These are phyloP conservation scores for Trichocladium antarcticum DNA, from an alignment of 495 filamentous ascomycete genomes.

Conservation along the genomic window DNA sequence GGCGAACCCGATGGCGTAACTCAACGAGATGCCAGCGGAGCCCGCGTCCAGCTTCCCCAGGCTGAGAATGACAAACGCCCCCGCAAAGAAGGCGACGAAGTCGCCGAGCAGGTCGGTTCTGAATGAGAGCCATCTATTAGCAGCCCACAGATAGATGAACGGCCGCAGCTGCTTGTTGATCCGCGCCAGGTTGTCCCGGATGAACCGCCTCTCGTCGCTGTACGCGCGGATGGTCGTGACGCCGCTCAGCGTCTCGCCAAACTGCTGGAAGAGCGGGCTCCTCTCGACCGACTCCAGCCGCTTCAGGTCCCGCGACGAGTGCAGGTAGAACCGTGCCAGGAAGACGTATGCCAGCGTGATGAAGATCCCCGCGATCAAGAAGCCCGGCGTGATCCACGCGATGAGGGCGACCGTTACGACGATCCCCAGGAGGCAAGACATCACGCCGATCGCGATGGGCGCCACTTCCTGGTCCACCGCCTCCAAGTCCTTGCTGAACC, in stretches of 20 bases:
- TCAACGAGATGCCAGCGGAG: slow-evolving; percentile 87
- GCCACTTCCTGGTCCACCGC: slow-evolving; percentile 93
- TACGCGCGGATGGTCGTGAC: slow-evolving; percentile 98
- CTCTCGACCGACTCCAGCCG: slow-evolving; percentile 87
- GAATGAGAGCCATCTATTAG: slow-evolving; percentile 92
- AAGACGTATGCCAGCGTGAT: slow-evolving; percentile 74
- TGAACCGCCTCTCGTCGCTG: slow-evolving; percentile 85
- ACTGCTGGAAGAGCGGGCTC: slow-evolving; percentile 95
- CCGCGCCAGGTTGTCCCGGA: slow-evolving; percentile 78
- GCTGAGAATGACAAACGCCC: slow-evolving; percentile 76
- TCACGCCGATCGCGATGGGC: slow-evolving; percentile 62
- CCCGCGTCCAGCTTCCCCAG: slow-evolving; percentile 83
- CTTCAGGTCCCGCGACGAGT: slow-evolving; percentile 87
- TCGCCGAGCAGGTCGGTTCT: slow-evolving; percentile 87
- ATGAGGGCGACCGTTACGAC: slow-evolving; percentile 88
- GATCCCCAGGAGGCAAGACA: slow-evolving; percentile 49
- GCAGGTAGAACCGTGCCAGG: slow-evolving; percentile 79
- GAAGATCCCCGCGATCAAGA: slow-evolving; percentile 77
- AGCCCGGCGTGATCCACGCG: slow-evolving; percentile 80
- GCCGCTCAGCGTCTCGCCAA: slow-evolving; percentile 89
- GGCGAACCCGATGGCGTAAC: slow-evolving; percentile 96
- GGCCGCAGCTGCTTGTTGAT: slow-evolving; percentile 89
- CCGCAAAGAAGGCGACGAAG: slow-evolving; percentile 86
- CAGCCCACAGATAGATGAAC: slow-evolving; percentile 95
- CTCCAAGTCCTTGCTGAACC: slow-evolving; percentile 96